Percentiles rank a stretch among this genome's conserved stretches.
Evolutionary conservation across 208 protist species (phyloP).

Genomic region (Crithidia sp.): DNA sequence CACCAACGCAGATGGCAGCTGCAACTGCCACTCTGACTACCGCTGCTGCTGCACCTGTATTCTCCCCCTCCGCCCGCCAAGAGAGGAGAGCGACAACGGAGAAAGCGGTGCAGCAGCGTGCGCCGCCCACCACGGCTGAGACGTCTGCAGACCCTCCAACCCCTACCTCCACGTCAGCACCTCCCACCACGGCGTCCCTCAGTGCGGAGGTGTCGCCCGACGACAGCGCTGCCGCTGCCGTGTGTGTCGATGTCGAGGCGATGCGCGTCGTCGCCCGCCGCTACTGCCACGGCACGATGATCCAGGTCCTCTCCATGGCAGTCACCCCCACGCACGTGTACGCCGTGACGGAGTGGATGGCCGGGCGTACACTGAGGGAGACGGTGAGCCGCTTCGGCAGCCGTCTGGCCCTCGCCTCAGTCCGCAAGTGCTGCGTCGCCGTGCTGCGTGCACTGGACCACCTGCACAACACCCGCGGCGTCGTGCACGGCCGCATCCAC

Average conservation of each 20-base stretch:
- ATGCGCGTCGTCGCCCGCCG: slow-evolving; percentile 22
- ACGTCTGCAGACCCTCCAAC: too few relatives aligned
- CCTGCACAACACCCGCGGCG: slow-evolving; percentile 39
- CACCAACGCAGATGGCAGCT: background rate
- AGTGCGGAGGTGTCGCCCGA: too few relatives aligned
- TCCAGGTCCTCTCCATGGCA: slow-evolving; percentile 38
- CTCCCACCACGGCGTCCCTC: too few relatives aligned
- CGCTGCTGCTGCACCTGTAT: background rate
- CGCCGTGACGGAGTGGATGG: slow-evolving; percentile 46
- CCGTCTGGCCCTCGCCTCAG: slow-evolving; percentile 28
- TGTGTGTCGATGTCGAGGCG: slow-evolving; percentile 18
- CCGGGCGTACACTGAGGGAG: slow-evolving; percentile 40
- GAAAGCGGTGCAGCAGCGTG: too few relatives aligned
- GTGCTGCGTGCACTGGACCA: slow-evolving; percentile 52
- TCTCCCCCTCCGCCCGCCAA: too few relatives aligned
- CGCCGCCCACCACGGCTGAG: too few relatives aligned
- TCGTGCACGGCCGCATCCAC: slow-evolving; percentile 47
- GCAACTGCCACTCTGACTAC: background rate
- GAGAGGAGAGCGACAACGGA: background rate
- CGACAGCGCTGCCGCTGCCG: background rate
- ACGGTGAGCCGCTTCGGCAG: slow-evolving; percentile 39
- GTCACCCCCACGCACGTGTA: slow-evolving; percentile 31
- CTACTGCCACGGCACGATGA: slow-evolving; percentile 54
- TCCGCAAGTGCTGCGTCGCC: slow-evolving; percentile 43
- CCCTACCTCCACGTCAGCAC: too few relatives aligned